phyloP scores from a whole-genome alignment of 495 filamentous ascomycete species.

The Aspergillus homomorphus region DNA sequence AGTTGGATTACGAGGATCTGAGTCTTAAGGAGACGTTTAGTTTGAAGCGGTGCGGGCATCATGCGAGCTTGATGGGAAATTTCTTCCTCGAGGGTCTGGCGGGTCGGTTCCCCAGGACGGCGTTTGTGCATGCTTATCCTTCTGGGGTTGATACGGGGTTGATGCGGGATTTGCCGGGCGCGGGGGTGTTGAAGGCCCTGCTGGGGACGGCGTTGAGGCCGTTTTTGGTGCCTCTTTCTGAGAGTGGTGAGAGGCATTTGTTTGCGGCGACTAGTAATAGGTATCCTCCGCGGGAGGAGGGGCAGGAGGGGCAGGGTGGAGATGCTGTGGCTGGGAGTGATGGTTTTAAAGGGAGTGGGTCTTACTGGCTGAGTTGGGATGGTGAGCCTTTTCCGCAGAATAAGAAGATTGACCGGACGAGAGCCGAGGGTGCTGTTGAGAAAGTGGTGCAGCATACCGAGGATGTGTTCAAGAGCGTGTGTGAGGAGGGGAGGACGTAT shows the following conservation, averaged over 20 bases:
- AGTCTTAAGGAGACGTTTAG: constrained; percentile 31
- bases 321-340: constrained; percentile 13
- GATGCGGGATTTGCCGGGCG: constrained; percentile 19
- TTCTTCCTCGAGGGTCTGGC: constrained; percentile 14
- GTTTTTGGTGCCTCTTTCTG: constrained; percentile 30
- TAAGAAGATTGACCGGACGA: constrained; percentile 6
- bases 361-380: constrained; percentile 20
- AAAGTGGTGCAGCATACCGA: constrained; percentile 20
- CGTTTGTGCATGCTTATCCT: constrained; percentile 59
- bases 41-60: constrained; percentile 38
- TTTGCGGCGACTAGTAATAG: constrained; percentile 40
- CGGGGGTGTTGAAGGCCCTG: constrained; percentile 10
- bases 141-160: constrained; percentile 49
- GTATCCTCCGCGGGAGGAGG: constrained; percentile 27
- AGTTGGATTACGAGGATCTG: constrained; percentile 48
- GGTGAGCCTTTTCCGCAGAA: constrained; percentile 15
- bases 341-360: constrained; percentile 15
- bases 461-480: constrained; percentile 17
- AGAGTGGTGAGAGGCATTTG: constrained; percentile 45
- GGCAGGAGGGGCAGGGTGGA: background rate
- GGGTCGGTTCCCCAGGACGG: constrained; percentile 40
- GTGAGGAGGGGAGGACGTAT: background rate
- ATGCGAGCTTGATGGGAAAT: constrained; percentile 29
- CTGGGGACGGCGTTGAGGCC: constrained; percentile 21
- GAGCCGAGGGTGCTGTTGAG: constrained; percentile 13